phyloP scores from a whole-genome alignment of 225 moss, liverwort and hornwort genomes.

The Lunularia cruciata region DNA sequence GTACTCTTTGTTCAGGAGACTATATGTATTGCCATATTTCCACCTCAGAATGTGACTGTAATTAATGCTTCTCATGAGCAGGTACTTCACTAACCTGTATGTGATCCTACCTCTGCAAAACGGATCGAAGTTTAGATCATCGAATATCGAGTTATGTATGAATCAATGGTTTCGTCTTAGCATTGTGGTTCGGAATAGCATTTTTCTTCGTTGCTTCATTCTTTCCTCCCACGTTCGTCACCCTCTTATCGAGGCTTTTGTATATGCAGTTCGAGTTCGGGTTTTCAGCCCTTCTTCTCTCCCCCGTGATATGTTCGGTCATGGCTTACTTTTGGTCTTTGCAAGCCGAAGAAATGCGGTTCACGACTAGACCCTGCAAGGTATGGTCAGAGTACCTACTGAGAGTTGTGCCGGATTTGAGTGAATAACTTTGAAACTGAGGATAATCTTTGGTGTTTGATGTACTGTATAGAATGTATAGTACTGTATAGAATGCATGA shows the following conservation, averaged over 20 bases:
- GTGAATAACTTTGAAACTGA: no score
- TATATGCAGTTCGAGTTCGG: slow-evolving; percentile 96
- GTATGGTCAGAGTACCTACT: no score
- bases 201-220: neutral
- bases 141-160: no score
- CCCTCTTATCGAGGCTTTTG: no score
- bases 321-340: slow-evolving; percentile 76
- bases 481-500: no score
- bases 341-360: slow-evolving; percentile 82
- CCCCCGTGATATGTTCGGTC: slow-evolving; percentile 82
- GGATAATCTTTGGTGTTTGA: no score
- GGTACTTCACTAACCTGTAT: no score
- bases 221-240: neutral
- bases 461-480: no score
- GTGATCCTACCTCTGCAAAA: no score
- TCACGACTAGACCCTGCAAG: slow-evolving; percentile 75
- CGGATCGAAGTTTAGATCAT: no score
- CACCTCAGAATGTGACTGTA: slow-evolving; percentile 76
- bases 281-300: slow-evolving; percentile 81
- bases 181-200: neutral
- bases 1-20: slow-evolving; percentile 86
- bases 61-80: slow-evolving; percentile 90
- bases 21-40: slow-evolving; percentile 77
- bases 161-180: no score
- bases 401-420: no score